A percentile compares a stretch with the other conserved stretches of the same genome.
phyloP scores from a whole-genome alignment of 2,329 filamentous ascomycete species.

The Sordariomycetes sp. region DNA sequence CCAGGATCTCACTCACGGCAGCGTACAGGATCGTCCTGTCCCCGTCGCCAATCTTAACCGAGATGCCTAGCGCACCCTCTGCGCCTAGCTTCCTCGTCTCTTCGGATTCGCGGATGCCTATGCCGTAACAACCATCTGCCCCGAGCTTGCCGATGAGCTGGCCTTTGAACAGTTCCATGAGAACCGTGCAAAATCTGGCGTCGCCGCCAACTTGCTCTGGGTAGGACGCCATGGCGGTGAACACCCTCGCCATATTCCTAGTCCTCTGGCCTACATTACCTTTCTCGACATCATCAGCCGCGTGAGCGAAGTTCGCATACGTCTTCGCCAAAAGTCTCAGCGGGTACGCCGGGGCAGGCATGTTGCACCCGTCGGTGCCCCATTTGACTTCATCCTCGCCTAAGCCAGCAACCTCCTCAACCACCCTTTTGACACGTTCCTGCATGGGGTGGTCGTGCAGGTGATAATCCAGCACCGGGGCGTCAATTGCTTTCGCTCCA shows the following conservation, averaged over 20 bases:
- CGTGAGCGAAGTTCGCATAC: conserved; percentile 26
- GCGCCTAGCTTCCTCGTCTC: conserved; percentile 24
- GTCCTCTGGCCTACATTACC: conserved; percentile 6
- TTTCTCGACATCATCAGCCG: conserved; percentile 11
- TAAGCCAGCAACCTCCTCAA: conserved; percentile 24
- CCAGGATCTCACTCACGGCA: conserved; percentile 30
- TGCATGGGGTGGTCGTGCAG: conserved; percentile 26
- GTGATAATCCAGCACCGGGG: conserved; percentile 22
- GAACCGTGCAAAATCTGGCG: conserved; percentile 33
- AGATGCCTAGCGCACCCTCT: conserved; percentile 28
- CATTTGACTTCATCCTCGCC: conserved; percentile 20
- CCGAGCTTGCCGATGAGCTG: conserved; percentile 35
- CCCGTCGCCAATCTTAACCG: conserved; percentile 40
- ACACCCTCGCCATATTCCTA: conserved; percentile 22
- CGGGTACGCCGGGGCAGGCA: conserved; percentile 32
- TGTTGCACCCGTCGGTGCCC: conserved; percentile 37
- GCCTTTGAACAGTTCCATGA: conserved; percentile 29
- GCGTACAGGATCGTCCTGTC: conserved; percentile 32
- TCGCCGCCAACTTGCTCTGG: conserved; percentile 35
- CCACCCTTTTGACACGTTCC: conserved; percentile 20
- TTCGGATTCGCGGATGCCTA: conserved; percentile 28
- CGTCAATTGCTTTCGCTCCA: conserved; percentile 25
- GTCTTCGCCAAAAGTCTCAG: conserved; percentile 22
- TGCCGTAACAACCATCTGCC: conserved; percentile 37
- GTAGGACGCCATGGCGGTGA: conserved; percentile 28